Conservation (phyloP, 352 stramenopile species). For the Nothophytophthora sp. region DNA sequence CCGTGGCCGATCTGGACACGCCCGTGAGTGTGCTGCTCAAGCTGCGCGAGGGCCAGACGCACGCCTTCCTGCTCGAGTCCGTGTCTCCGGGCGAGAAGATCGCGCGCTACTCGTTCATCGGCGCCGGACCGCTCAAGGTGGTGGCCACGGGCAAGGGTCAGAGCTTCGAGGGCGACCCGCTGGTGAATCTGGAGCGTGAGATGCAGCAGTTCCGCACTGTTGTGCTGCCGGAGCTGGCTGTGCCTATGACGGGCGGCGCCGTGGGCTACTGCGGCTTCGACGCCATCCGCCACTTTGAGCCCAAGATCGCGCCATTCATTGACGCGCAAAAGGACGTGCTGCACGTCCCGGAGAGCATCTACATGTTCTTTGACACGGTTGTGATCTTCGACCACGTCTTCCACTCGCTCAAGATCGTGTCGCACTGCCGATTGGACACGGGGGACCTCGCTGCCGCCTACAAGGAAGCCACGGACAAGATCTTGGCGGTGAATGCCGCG, state of each 20-base stretch:
- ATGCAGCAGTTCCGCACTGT: slow-evolving; percentile 77
- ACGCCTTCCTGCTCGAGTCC: slow-evolving; percentile 89
- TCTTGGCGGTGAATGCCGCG: slow-evolving; percentile 57
- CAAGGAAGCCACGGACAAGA: slow-evolving; percentile 72
- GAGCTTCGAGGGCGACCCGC: slow-evolving; percentile 65
- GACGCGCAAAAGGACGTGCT: slow-evolving; percentile 79
- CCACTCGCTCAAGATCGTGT: slow-evolving; percentile 90
- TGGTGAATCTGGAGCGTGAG: slow-evolving; percentile 77
- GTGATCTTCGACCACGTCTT: slow-evolving; percentile 92
- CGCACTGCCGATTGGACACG: slow-evolving; percentile 76
- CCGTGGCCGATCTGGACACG: slow-evolving; percentile 85
- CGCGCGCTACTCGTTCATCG: slow-evolving; percentile 90
- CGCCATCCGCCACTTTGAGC: slow-evolving; percentile 89
- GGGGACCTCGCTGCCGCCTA: slow-evolving; percentile 66
- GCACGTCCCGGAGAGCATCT: slow-evolving; percentile 86
- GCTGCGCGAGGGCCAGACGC: slow-evolving; percentile 70
- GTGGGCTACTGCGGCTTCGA: slow-evolving; percentile 91
- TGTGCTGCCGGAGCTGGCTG: slow-evolving; percentile 64
- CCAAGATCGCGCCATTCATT: slow-evolving; percentile 77
- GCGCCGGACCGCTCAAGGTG: slow-evolving; percentile 79
- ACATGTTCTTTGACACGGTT: slow-evolving; percentile 91
- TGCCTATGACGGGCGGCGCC: slow-evolving; percentile 87
- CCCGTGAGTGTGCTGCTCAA: slow-evolving; percentile 90
- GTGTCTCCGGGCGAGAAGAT: slow-evolving; percentile 87
- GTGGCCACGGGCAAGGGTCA: slow-evolving; percentile 65